These are phyloP conservation scores for Xylaria curta DNA, from an alignment of 495 filamentous ascomycete species.

Conservation along the genomic window DNA sequence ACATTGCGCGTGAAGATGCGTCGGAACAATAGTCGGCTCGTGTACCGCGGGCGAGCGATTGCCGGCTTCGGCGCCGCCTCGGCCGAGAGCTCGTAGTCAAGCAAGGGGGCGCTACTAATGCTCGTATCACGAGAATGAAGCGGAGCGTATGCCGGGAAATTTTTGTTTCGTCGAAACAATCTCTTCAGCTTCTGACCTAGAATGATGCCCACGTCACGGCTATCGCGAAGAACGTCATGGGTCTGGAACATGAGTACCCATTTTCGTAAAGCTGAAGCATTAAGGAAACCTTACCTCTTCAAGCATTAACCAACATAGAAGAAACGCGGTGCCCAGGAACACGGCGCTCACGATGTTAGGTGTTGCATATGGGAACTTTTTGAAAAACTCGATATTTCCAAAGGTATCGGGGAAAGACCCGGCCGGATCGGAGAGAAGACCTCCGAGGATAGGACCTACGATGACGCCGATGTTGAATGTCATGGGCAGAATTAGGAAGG, in stretches of 20 bases:
- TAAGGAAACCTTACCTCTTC: slow-evolving; percentile 63
- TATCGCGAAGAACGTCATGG: slow-evolving; percentile 53
- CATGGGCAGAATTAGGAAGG: slow-evolving; percentile 74
- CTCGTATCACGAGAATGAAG: slow-evolving; percentile 34
- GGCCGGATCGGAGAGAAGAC: slow-evolving; percentile 76
- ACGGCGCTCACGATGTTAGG: slow-evolving; percentile 76
- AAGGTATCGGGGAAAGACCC: slow-evolving; percentile 71
- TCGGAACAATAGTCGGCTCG: slow-evolving; percentile 65
- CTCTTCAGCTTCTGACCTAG: slow-evolving; percentile 38
- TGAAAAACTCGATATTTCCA: slow-evolving; percentile 71
- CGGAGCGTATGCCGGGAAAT: slow-evolving; percentile 34
- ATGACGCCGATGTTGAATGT: slow-evolving; percentile 81
- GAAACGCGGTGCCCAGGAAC: slow-evolving; percentile 64
- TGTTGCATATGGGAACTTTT: slow-evolving; percentile 72
- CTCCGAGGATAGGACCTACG: slow-evolving; percentile 77
- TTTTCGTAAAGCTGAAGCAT: not conserved
- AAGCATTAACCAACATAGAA: slow-evolving; percentile 66
- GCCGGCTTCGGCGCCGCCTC: slow-evolving; percentile 15
- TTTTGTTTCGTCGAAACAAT: slow-evolving; percentile 30
- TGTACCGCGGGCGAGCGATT: slow-evolving; percentile 40
- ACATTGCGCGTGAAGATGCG: slow-evolving; percentile 84
- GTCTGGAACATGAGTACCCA: slow-evolving; percentile 51
- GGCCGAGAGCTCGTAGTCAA: slow-evolving; percentile 37
- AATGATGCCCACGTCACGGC: slow-evolving; percentile 56
- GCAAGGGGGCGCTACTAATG: slow-evolving; percentile 27